These are phyloP conservation scores for Pterocarpus santalinus DNA, from an alignment of 306 rosid genomes.

Conservation along the genomic window DNA sequence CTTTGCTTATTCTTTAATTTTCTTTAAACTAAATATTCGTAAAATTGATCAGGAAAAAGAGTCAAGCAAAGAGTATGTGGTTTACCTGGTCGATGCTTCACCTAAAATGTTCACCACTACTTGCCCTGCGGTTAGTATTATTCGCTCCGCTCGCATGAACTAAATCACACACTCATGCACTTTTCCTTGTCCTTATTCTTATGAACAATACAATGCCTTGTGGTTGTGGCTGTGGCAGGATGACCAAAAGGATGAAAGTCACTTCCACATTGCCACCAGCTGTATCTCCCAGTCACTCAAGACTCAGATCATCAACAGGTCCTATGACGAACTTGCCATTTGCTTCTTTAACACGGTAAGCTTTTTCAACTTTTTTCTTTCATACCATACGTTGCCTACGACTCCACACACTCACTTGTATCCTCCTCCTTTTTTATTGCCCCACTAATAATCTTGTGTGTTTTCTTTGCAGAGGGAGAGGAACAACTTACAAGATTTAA, in stretches of 20 bases:
- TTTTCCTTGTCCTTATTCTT: no score
- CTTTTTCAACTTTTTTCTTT: not conserved
- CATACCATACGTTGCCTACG: no score
- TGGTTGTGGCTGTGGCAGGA: conserved; percentile 42
- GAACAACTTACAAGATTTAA: conserved; percentile 81
- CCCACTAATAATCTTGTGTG: no score
- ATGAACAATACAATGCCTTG: no score
- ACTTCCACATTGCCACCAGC: conserved; percentile 77
- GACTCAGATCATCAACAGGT: conserved; percentile 76
- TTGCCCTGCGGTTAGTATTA: conserved; percentile 62
- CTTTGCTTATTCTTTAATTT: not conserved
- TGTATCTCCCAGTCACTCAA: conserved; percentile 73
- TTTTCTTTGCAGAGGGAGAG: conserved; percentile 73
- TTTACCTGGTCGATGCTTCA: conserved; percentile 89
- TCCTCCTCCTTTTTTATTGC: not conserved
- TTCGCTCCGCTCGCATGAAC: not conserved
- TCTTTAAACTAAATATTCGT: not conserved
- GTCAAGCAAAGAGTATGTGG: conserved; percentile 71
- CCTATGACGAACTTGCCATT: conserved; percentile 86
- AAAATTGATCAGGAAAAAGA: conserved; percentile 62
- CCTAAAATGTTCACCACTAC: conserved; percentile 79
- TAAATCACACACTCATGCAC: not conserved
- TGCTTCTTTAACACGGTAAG: conserved; percentile 93
- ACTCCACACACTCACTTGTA: no score
- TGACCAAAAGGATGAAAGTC: conserved; percentile 59